phyloP scores from a whole-genome alignment of 139 green algal species.

The Volvox africanus region DNA sequence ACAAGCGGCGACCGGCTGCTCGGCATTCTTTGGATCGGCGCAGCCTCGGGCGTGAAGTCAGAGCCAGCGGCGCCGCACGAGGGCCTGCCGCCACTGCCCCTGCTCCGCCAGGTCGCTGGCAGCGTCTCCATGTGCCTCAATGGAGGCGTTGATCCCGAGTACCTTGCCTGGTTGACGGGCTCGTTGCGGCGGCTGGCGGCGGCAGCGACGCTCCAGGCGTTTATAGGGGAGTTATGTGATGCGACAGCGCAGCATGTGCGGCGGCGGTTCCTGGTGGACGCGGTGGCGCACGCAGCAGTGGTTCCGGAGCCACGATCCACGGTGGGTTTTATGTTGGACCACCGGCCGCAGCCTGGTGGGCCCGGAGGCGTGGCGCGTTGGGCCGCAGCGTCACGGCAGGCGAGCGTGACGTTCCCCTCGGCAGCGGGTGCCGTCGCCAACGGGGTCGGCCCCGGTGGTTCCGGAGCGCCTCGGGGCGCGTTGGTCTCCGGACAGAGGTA shows the following conservation, averaged over 20 bases:
- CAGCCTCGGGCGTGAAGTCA: neutral
- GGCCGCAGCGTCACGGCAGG: slow-evolving; percentile 7
- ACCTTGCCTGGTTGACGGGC: slow-evolving; percentile 14
- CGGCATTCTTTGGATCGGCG: neutral
- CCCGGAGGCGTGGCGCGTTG: slow-evolving; percentile 15
- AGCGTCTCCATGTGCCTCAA: slow-evolving; percentile 16
- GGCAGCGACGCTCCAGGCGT: slow-evolving; percentile 22
- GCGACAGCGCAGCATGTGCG: slow-evolving; percentile 24
- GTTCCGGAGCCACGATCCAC: slow-evolving; percentile 13
- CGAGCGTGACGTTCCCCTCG: neutral
- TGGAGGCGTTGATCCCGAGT: slow-evolving; percentile 22
- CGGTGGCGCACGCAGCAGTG: slow-evolving; percentile 18
- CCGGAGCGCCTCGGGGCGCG: neutral
- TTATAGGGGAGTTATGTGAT: slow-evolving; percentile 40
- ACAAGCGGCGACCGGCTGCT: slow-evolving; percentile 18
- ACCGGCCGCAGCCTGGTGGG: slow-evolving; percentile 1
- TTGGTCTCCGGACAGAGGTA: neutral
- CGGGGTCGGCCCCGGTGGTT: neutral
- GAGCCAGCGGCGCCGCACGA: neutral
- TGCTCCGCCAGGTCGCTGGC: neutral
- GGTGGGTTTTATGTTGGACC: slow-evolving; percentile 34
- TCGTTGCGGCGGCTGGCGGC: slow-evolving; percentile 33
- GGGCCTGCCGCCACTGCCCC: neutral
- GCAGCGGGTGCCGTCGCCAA: neutral
- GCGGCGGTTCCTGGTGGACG: slow-evolving; percentile 36